Base-by-base conservation (phyloP, 495 filamentous ascomycete genomes). In the Penicilliopsis zonata region DNA sequence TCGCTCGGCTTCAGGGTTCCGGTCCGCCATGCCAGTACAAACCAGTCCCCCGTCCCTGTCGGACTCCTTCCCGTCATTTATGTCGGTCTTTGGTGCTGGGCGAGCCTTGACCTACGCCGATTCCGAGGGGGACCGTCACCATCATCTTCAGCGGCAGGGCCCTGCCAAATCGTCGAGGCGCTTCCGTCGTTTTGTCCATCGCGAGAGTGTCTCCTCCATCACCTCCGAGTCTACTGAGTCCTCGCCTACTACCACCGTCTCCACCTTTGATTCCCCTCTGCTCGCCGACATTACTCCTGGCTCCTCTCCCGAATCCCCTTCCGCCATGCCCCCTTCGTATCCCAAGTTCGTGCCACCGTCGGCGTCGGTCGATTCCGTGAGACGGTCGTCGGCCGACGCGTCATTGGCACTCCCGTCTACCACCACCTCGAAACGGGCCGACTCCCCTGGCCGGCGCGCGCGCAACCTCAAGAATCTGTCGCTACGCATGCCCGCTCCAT, bases 381-480 rank as follows among this genome's bases (percentile, higher is more conserved):
- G 43, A 18, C 39, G 46, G 33, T 39, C 49, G 20, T 49, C 46
- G 1, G 36, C 59, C 40, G 58, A 36, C 54, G 63, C 36, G 46
- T 55, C 8, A 61, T 69, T 46, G n/a, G n/a, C n/a, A n/a, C 13
- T 20, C 25, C 49, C 64, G 34, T 51, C 41, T 21, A 51, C 71
- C 13, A 49, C 31, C 28, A 67, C 33, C 49, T 67, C 39, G 14
- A 33, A 42, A 30, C 58, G 63, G 8, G 49, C 61, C 3, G 55
- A 59, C 28, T 80, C 77, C 3, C 83, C 86, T 2, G 67, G 76
- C 18, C 70, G 71, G 49, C 80, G 84, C 50, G 70, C 76, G 18
- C 79, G 86, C 31, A 98, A 98, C 53, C 76, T 88, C 46, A 98
- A 98, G 53, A 88, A 88, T 30, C 65, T 98, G 3, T 94, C 86